Percentiles rank a stretch among this genome's conserved stretches.
Evolutionary conservation across 2,329 filamentous ascomycete species (phyloP).

Genomic region (Colletotrichum tropicale): DNA sequence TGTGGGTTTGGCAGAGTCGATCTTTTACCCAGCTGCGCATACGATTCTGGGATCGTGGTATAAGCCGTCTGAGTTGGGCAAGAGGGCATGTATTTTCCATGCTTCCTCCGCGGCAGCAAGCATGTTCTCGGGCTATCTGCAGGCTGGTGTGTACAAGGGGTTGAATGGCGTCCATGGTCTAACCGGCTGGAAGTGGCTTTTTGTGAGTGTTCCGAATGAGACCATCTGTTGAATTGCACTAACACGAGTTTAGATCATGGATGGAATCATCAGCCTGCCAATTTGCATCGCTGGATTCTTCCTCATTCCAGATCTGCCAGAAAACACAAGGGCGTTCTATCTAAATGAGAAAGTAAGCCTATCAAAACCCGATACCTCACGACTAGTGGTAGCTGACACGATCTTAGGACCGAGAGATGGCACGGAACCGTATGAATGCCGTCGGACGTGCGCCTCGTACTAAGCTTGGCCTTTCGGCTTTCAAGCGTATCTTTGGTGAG

Average conservation of each 20-base stretch:
- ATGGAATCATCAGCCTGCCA: conserved; percentile 45
- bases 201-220: conserved; percentile 16
- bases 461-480: conserved; percentile 46
- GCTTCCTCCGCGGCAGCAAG: conserved; percentile 54
- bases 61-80: conserved; percentile 43
- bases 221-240: neutral
- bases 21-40: conserved; percentile 27
- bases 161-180: conserved; percentile 51
- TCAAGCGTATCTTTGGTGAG: conserved; percentile 11
- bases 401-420: neutral
- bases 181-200: conserved; percentile 43
- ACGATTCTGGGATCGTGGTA: conserved; percentile 51
- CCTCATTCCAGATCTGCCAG: conserved; percentile 36
- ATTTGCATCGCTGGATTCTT: conserved; percentile 44
- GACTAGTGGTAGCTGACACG: neutral
- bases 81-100: conserved; percentile 53
- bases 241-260: conserved; percentile 34
- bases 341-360: conserved; percentile 18
- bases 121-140: conserved; percentile 62
- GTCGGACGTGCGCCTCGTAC: conserved; percentile 57
- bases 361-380: rapidly evolving
- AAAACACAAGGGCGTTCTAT: conserved; percentile 32
- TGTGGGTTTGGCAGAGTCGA: conserved; percentile 43
- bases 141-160: conserved; percentile 55
- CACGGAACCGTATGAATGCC: conserved; percentile 24